A percentile compares a stretch with the other conserved stretches of the same genome.
These are phyloP conservation scores for Vigna trinervia DNA, from an alignment of 306 rosid genomes.

Conservation along the genomic window DNA sequence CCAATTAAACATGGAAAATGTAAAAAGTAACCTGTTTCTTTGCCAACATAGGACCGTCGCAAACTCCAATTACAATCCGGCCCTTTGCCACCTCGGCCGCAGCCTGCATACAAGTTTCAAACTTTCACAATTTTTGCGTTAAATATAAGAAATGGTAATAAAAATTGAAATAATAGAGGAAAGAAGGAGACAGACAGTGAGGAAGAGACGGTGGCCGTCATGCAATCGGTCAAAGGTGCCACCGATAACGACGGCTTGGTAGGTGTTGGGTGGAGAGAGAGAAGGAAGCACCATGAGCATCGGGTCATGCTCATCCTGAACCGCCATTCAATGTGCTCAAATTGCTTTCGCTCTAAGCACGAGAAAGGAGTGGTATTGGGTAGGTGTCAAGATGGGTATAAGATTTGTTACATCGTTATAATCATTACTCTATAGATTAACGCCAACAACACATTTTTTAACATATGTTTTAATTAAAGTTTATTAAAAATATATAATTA, in stretches of 20 bases:
- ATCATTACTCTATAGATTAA: background rate
- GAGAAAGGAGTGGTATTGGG: background rate
- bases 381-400: background rate
- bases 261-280: conserved; percentile 79
- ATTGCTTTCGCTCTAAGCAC: conserved; percentile 1
- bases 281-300: conserved; percentile 48
- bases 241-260: conserved; percentile 80
- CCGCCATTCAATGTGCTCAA: conserved; percentile 51
- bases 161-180: background rate
- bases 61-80: conserved; percentile 79
- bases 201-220: conserved; percentile 92
- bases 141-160: background rate
- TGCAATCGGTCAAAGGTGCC: conserved; percentile 95
- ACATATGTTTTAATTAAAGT: no score
- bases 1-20: background rate
- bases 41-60: conserved; percentile 86
- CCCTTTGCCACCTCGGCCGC: conserved; percentile 71
- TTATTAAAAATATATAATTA: no score
- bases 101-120: conserved; percentile 56
- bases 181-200: conserved; percentile 58
- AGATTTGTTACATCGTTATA: background rate
- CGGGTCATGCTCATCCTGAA: conserved; percentile 60
- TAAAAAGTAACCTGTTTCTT: conserved; percentile 67
- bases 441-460: no score
- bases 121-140: background rate